Evolutionary conservation across 805 yeast genomes (phyloP), one percentile per base, ranked within the genome.

Genomic region (Brettanomyces custersianus): DNA sequence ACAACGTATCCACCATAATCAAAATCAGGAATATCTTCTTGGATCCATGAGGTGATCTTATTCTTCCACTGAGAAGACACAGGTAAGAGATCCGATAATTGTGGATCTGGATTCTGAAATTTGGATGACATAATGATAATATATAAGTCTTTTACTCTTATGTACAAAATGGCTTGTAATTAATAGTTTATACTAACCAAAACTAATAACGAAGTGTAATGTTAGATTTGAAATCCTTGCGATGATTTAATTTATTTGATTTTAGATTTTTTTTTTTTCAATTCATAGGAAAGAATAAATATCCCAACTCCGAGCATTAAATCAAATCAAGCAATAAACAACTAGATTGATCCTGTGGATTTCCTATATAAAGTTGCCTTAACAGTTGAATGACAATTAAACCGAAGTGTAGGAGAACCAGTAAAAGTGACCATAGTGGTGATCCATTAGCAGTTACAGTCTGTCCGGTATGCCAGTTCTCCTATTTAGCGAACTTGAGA

Each of bases 1-100:
- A 90, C 97, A 2, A 90, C 97, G 49, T 63, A 85, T 2, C 96
- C 97, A 23, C 97, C 97, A 49, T 79, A 82, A 56, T 88, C 97
- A 49, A 90, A 90, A 0, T 94, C 76, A 2, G 97, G 96, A 12
- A 83, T 90, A 49, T 88, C 97, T 51, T 88, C 97, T 4, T 72
- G 65, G 11, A 88, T 63, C 79, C 85, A 88, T 30, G 63, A 66
- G 8, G 86, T 74, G 42, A 90, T 74, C 41, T 78, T 79, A 34
- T 71, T 72, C 52, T 77, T 86, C 97, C 97, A 90, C 34, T 63
- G 65, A 4, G 95, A 94, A 37, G 72, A 74, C 4, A 66, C 60
- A 0, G 96, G 95, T 20, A 90, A 66, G 29, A 84, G 59, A 47
- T 80, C 72, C 11, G 63, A 67, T 38, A 46, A 63, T 25, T 51